phyloP scores from a whole-genome alignment of 1,284 basidiomycete species.

The Fomitopsis betulina region DNA sequence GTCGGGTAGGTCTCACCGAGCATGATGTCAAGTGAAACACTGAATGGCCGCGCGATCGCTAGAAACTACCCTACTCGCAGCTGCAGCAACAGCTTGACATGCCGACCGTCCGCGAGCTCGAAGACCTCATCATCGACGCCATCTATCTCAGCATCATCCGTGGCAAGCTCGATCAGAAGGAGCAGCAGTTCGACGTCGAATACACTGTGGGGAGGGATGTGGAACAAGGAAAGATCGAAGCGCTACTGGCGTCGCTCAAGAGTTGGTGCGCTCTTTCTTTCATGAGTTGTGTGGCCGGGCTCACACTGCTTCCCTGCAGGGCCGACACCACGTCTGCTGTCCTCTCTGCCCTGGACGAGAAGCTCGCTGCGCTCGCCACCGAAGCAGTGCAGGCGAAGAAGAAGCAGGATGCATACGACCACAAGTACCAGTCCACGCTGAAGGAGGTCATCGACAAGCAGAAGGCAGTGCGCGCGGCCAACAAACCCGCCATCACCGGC shows the following conservation, averaged over 20 bases:
- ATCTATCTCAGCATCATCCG: conserved; percentile 88
- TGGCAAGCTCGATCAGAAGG: conserved; percentile 90
- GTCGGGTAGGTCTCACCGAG: conserved; percentile 50
- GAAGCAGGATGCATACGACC: conserved; percentile 34
- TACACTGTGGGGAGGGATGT: conserved; percentile 90
- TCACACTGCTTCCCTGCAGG: conserved; percentile 38
- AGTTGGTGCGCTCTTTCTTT: conserved; percentile 57
- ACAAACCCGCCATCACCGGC: conserved; percentile 3
- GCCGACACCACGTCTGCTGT: conserved; percentile 66
- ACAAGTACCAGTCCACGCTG: conserved; percentile 46
- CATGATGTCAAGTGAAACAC: neutral
- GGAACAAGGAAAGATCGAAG: conserved; percentile 58
- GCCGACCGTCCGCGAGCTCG: conserved; percentile 77
- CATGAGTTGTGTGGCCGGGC: neutral
- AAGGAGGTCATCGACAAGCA: conserved; percentile 54
- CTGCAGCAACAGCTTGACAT: conserved; percentile 68
- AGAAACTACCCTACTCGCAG: conserved; percentile 74
- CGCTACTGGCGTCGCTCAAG: conserved; percentile 56
- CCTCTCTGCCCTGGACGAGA: conserved; percentile 50
- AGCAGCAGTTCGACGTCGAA: conserved; percentile 83
- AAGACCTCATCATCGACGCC: conserved; percentile 93
- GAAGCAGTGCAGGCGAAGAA: conserved; percentile 32
- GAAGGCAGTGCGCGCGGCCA: conserved; percentile 28
- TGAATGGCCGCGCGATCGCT: neutral
- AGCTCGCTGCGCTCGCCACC: conserved; percentile 42